Evolutionary conservation across 306 rosid species (phyloP).

Genomic region (Spatholobus suberectus): DNA sequence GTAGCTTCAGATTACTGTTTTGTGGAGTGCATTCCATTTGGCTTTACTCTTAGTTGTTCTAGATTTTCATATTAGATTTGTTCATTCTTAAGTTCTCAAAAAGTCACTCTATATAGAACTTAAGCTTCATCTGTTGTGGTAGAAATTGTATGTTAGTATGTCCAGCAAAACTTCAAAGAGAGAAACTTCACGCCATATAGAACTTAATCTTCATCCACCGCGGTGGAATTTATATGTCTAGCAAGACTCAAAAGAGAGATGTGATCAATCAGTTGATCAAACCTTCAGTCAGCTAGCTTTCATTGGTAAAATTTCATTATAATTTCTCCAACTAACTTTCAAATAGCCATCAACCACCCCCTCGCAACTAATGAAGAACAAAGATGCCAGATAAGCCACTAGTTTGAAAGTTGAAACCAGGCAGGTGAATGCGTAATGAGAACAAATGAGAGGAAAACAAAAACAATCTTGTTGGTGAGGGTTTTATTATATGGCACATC

Average conservation of each 20-base stretch:
- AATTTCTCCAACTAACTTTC: neutral
- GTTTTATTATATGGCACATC: neutral
- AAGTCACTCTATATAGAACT: neutral
- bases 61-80: conserved; percentile 20
- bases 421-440: neutral
- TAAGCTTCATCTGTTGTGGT: neutral
- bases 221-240: neutral
- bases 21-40: neutral
- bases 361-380: neutral
- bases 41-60: neutral
- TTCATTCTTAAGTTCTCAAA: neutral
- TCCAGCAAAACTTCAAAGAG: conserved; percentile 12
- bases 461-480: neutral
- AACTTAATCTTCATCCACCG: neutral
- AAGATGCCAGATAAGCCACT: neutral
- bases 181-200: neutral
- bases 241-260: neutral
- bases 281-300: conserved; percentile 11
- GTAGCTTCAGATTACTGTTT: neutral
- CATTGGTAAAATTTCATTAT: neutral
- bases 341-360: neutral
- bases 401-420: neutral
- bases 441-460: neutral
- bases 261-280: neutral
- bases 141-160: neutral